These are phyloP conservation scores for Lipomyces oligophaga DNA, from an alignment of 805 yeast genomes.

Conservation along the genomic window DNA sequence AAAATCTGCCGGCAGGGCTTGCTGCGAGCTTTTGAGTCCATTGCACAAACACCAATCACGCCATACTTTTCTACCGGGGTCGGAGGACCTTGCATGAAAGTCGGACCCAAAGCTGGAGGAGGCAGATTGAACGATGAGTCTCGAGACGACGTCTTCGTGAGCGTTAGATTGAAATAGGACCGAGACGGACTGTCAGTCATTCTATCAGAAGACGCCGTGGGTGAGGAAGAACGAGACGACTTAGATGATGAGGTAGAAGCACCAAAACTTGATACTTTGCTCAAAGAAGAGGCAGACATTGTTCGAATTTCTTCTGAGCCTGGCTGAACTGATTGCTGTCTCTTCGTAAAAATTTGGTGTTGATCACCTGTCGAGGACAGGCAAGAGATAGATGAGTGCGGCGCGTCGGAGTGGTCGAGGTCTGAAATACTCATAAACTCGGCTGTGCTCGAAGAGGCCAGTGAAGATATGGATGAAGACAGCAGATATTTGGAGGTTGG, in stretches of 20 bases:
- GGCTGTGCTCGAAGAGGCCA: too few relatives aligned
- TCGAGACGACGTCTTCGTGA: conserved; percentile 22
- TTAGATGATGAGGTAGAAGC: conserved; percentile 1
- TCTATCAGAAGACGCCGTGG: conserved; percentile 10
- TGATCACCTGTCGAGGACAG: too few relatives aligned
- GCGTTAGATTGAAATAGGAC: conserved; percentile 13
- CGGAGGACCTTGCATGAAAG: conserved; percentile 26
- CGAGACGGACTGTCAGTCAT: conserved; percentile 21
- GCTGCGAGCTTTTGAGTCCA: conserved; percentile 94
- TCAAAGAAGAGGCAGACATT: conserved; percentile 8
- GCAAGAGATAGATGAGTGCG: too few relatives aligned
- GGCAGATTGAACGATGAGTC: conserved; percentile 21
- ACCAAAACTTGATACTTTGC: conserved; percentile 2
- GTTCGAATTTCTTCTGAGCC: too few relatives aligned
- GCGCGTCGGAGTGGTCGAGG: too few relatives aligned
- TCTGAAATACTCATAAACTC: too few relatives aligned
- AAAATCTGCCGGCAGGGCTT: conserved; percentile 93
- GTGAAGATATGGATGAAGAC: too few relatives aligned
- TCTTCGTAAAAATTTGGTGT: too few relatives aligned
- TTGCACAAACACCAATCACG: conserved; percentile 96
- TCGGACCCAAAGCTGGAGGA: conserved; percentile 18
- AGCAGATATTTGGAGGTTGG: too few relatives aligned
- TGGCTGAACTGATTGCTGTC: too few relatives aligned
- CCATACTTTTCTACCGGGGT: conserved; percentile 50
- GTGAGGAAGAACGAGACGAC: conserved; percentile 6